Evolutionary conservation across 1,284 basidiomycete genomes (phyloP).

Genomic region (Veloboletus limbatus): DNA sequence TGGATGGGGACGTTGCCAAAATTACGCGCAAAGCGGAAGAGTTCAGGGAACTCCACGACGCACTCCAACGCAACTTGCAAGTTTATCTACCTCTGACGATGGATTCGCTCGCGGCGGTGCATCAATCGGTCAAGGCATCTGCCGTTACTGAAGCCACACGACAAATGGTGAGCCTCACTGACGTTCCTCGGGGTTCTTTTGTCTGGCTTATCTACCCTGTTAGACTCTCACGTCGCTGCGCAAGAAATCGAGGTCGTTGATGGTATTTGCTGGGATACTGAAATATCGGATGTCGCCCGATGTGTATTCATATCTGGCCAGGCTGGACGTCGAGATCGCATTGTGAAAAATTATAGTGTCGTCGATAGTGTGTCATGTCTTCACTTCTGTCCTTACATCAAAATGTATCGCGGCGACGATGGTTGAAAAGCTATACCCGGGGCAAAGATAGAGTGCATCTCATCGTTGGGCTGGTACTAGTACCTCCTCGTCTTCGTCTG

Average conservation of each 20-base stretch:
- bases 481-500: constrained; percentile 25
- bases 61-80: constrained; percentile 87
- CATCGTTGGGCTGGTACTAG: constrained; percentile 41
- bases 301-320: constrained; percentile 84
- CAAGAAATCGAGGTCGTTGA: constrained; percentile 76
- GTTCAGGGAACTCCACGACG: constrained; percentile 85
- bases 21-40: constrained; percentile 89
- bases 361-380: neutral
- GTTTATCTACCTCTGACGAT: constrained; percentile 90
- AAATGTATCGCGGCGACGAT: constrained; percentile 4
- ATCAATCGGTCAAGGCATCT: constrained; percentile 75
- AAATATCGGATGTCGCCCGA: constrained; percentile 89
- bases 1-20: constrained; percentile 82
- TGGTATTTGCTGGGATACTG: constrained; percentile 85
- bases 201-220: constrained; percentile 7
- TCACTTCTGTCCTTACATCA: neutral
- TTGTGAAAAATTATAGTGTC: constrained; percentile 38
- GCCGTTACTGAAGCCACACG: constrained; percentile 68
- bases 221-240: constrained; percentile 62
- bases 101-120: constrained; percentile 84
- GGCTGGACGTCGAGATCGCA: constrained; percentile 75
- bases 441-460: constrained; percentile 8
- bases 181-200: neutral
- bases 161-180: constrained; percentile 58
- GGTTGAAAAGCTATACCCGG: constrained; percentile 1